Base-by-base conservation (phyloP, 257 asterid genomes). In the Penstemon davidsonii region DNA sequence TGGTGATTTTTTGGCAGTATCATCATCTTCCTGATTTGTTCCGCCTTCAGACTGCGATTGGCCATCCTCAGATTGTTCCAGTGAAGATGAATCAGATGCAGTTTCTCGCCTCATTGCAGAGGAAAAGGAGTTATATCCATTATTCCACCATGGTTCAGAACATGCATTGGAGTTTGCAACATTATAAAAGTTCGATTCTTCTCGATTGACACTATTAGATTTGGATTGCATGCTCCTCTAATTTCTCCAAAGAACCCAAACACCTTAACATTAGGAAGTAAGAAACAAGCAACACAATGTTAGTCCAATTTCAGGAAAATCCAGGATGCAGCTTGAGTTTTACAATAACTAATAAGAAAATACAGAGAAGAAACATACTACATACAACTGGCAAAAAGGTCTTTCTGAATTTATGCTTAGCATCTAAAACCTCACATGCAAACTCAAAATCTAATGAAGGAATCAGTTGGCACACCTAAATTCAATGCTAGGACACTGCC, bases 1-100 rank as follows among this genome's bases (percentile, higher is more conserved):
- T 53, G 83, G 84, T 45, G 90, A 77, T 61, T 73, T 82, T 69
- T 81, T 87, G 56, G 75, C 67, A 49, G 78, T 74, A 66, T 80
- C 85, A 60, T 75, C 92, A 64, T 83, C 96, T 43, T 81, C 92
- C 64, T 86, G 85, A 72, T 84, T 84, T 52, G 76, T 56, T 60
- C 78, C 81, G 72, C 83, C 85, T 68, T 80, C 93, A 52, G 97
- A 86, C 39, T 82, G 96, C 39, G 96, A 90, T 44, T 80, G 88
- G 12, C 75, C 88, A 60, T 87, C 95, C 67, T 57, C 78, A 46
- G 91, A 88, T 52, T 85, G 92, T 75, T 90, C 96, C 71, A 67
- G 68, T 2, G 96, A 86, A 39, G 93, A 85, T 12, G 97, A 85
- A 57, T 91, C 96, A 61, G 95, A 88, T 53, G 73, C 87, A 74